Evolutionary conservation across 257 asterid species (phyloP), one percentile per base, ranked within the genome.

Genomic region (Ligustrum vulgare): DNA sequence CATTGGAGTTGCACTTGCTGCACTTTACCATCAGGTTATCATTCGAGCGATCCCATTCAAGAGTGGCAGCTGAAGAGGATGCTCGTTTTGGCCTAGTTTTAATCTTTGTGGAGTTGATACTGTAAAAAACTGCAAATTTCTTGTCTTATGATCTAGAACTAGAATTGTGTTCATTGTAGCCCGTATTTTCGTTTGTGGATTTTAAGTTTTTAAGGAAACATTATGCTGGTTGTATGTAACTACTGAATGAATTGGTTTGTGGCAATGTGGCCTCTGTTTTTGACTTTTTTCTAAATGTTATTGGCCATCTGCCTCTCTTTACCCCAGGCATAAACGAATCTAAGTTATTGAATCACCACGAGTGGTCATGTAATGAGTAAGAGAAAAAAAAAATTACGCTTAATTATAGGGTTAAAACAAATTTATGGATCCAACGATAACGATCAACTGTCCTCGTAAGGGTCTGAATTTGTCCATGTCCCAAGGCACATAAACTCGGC

Each of bases 1-100:
- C 84, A 67, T 85, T 6, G 96, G 96, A 75, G 96, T 94, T 75
- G 96, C 90, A 4, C 89, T 91, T 20, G 96, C 94, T 36, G 96
- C 96, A 54, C 83, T 89, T 0, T 91, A 91, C 72, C 96, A 91
- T 70, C 88, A 80, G 75, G 92, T 91, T 45, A 77, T 91, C 8
- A 85, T 91, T 66, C 86, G 94, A 71, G 97, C 93, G 82, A 89
- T 91, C 68, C 97, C 97, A 65, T 91, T 89, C 90, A 91, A 84
- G 91, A 82, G 81, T 71, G 80, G 86, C 75, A 84, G 79, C 72
- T 87, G 69, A 79, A 66, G 67, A 60, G 13, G 67, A 25, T 60
- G 31, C 67, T 60, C 23, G 67, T 25, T 10, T 45, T 20, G 72
- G 54, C 78, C 47, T 47, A 47, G 6, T 12, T 45, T 43, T 60